Evolutionary conservation across 2,329 filamentous ascomycete genomes (phyloP), one percentile per base, ranked within the genome.

Genomic region (Catunica adiposa): DNA sequence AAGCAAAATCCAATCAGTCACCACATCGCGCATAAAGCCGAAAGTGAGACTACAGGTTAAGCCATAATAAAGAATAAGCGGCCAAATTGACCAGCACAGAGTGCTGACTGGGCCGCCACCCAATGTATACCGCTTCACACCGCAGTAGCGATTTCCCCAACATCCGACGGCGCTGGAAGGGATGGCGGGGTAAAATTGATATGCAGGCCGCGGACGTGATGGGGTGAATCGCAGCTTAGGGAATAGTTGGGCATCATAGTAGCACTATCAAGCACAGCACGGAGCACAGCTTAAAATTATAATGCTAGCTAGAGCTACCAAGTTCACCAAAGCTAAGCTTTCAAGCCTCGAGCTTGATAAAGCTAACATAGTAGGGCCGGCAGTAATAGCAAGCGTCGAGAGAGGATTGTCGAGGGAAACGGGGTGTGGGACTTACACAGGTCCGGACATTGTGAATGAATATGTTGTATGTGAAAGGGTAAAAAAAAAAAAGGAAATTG

Each of bases 381-480:
- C 25, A n/a, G 48, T 31, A 25, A 31, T 25, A 31, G n/a, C 14
- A 51, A 31, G n/a, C 40, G 25, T 51, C 48, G 22, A 44, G 44
- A 20, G 44, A 25, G 48, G 25, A 51, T 51, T 31, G 48, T 51
- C 25, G 25, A 51, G 26, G 29, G 29, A 15, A 26, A 31, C 48
- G 20, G 15, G 55, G 15, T 31, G 53, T 56, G 58, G 57, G 61
- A 82, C 80, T 82, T 79, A 83, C 80, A 80, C 78, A 71, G 80
- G 70, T 69, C 77, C 76, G 75, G 78, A 80, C 78, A 81, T 80
- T 70, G 70, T 77, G 70, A 67, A 54, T 37, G 48, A 53, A n/a
- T 26, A n/a, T 55, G 22, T 38, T 54, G 20, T 26, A 42, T 34
- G 42, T 47, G 25, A 53, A 53, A 50, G 25, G 55, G 25, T 11